Percentiles rank a stretch among this genome's conserved stretches.
These are phyloP conservation scores for Mrakia frigida DNA, from an alignment of 768 basidiomycete species.

Conservation along the genomic window DNA sequence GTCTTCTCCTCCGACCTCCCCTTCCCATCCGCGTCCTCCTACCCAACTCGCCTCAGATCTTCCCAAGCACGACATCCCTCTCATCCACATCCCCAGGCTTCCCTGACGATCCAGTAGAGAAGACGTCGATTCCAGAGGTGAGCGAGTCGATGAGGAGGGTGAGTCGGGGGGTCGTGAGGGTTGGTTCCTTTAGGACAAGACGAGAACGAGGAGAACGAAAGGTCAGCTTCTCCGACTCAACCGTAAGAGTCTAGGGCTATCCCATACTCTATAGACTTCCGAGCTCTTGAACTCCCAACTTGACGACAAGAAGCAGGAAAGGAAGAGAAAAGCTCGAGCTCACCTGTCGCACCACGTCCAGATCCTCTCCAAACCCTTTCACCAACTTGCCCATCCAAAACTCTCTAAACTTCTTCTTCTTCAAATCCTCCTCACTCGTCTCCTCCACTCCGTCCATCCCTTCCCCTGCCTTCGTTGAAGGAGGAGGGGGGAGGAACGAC, in stretches of 20 bases:
- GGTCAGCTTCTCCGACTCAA: no score
- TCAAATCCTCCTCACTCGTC: slow-evolving; percentile 50
- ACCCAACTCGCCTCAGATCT: not conserved
- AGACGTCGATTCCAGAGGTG: slow-evolving; percentile 31
- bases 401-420: slow-evolving; percentile 67
- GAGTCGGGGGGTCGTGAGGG: slow-evolving; percentile 62
- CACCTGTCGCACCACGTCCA: slow-evolving; percentile 78
- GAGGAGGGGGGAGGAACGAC: slow-evolving; percentile 14
- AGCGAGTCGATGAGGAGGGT: slow-evolving; percentile 69
- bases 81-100: slow-evolving; percentile 20
- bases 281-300: no score
- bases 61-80: slow-evolving; percentile 25
- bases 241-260: no score
- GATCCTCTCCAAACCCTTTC: slow-evolving; percentile 74
- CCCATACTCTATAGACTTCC: no score
- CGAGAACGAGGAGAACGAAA: not conserved
- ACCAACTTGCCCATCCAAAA: slow-evolving; percentile 84
- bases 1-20: no score
- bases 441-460: slow-evolving; percentile 34
- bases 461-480: not conserved
- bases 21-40: not conserved
- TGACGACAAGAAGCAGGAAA: not conserved
- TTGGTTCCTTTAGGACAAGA: slow-evolving; percentile 53
- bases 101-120: slow-evolving; percentile 16
- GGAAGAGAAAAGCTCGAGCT: slow-evolving; percentile 34